Base-by-base conservation (phyloP, 2,329 filamentous ascomycete species). In the Colletotrichum tropicale region DNA sequence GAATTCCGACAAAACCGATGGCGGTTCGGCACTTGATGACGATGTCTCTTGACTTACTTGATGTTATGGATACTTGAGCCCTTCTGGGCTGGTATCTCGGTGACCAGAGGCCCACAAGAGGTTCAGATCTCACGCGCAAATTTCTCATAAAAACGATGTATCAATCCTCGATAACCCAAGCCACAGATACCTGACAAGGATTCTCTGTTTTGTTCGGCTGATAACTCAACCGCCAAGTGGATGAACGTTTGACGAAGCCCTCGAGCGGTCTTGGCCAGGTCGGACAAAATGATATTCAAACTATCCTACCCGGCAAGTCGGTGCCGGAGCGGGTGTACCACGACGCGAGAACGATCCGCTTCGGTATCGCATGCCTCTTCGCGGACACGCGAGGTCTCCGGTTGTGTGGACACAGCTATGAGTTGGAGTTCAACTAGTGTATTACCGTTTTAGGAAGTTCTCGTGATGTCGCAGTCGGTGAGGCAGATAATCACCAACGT, bases 201-300 rank as follows among this genome's bases (percentile, higher is more conserved):
- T 48, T 48, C 43, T 48, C 0, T 48, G 6, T 21, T 3, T 21
- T 48, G 18, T 48, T 1, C 18, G 43, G 18, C 43, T 21, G 43
- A 48, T 2, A 2, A 1, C 18, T 48, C 43, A 48, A 21, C 43
- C 43, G 18, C 43, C n/a, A 7, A 48, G 43, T 48, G 43, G 18
- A 13, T 2, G 43, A 13, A 0, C 1, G n/a, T 48, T 2, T 21
- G 43, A 13, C 0, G n/a, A 48, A 13, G n/a, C 18, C 1, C 18
- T 21, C 1, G 43, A 1, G 43, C 1, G 2, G 43, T 48, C 18
- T 48, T 48, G 43, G 43, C 43, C 3, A 3, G 43, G 43, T 3
- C n/a, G 43, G 43, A 48, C 10, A 21, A 48, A 48, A 48, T 48
- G 43, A 48, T 0, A 3, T 48, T 48, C 0, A 48, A 48, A 21